A percentile compares a stretch with the other conserved stretches of the same genome.
phyloP scores from a whole-genome alignment of 139 green algal species.

The Chlorella sorokiniana region DNA sequence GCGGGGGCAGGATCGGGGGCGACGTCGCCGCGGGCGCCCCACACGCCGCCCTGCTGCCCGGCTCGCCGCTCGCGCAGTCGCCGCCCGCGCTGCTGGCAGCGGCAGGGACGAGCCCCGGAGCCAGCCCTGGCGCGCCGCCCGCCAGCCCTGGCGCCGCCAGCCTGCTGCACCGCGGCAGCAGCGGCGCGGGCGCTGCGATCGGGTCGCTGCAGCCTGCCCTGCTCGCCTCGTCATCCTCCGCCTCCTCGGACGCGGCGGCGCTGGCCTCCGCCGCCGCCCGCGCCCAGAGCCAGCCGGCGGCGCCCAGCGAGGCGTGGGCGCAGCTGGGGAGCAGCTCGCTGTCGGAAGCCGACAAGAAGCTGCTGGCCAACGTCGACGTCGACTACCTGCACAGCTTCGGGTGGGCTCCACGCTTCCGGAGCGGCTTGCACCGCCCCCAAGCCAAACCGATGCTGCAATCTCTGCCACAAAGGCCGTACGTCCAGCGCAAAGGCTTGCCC shows the following conservation, averaged over 20 bases:
- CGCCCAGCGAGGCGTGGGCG: neutral
- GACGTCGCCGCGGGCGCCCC: neutral
- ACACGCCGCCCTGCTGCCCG: neutral
- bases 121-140: no score
- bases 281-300: neutral
- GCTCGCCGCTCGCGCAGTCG: no score
- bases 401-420: no score
- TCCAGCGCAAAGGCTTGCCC: no score
- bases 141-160: neutral
- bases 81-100: no score
- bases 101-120: no score
- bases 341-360: neutral
- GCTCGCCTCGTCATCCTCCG: neutral
- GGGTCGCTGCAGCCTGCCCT: neutral
- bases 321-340: neutral
- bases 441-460: no score
- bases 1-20: neutral
- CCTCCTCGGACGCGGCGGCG: neutral
- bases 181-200: neutral
- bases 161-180: neutral
- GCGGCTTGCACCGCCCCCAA: no score
- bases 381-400: constrained; percentile 31
- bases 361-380: constrained; percentile 18
- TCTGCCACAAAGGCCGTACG: no score
- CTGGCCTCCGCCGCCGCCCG: neutral